phyloP scores from a whole-genome alignment of 2,329 filamentous ascomycete genomes.

The Elsinoe fawcettii region DNA sequence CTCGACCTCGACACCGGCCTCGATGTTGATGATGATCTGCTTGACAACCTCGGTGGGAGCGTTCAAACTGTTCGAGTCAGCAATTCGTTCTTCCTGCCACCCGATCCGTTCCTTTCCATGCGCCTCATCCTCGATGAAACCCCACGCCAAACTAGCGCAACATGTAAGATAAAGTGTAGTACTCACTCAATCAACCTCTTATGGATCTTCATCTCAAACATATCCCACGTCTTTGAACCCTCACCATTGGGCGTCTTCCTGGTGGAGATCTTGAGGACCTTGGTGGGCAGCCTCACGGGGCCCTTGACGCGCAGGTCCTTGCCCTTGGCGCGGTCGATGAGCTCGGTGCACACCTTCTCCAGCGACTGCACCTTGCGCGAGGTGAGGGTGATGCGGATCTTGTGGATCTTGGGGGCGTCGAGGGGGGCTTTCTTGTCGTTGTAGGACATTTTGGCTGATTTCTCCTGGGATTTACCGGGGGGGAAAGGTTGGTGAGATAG shows the following conservation, averaged over 20 bases:
- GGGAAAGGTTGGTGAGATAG: constrained; percentile 23
- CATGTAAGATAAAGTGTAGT: background rate
- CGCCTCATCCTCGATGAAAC: constrained; percentile 31
- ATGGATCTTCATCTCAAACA: constrained; percentile 98
- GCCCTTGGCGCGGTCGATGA: constrained; percentile 95
- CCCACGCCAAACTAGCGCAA: too few species aligned
- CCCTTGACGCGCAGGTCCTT: constrained; percentile 99
- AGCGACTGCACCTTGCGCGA: constrained; percentile 89
- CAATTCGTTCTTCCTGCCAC: background rate
- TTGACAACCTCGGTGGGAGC: constrained; percentile 97
- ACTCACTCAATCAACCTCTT: constrained; percentile 88
- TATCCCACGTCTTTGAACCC: constrained; percentile 99
- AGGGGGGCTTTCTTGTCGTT: constrained; percentile 88
- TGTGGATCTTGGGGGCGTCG: constrained; percentile 91
- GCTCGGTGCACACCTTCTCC: constrained; percentile 96
- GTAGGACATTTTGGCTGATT: constrained; percentile 68
- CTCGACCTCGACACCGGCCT: constrained; percentile 88
- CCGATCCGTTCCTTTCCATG: constrained; percentile 17
- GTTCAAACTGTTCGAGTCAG: constrained; percentile 56
- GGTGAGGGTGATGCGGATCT: constrained; percentile 97
- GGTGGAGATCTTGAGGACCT: constrained; percentile 93
- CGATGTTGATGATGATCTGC: constrained; percentile 94
- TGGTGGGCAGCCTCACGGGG: constrained; percentile 93
- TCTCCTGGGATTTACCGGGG: too few species aligned
- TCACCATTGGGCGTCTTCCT: constrained; percentile 99